A percentile compares a stretch with the other conserved stretches of the same genome.
Evolutionary conservation across 225 moss, liverwort and hornwort genomes (phyloP).

Genomic region (Straminergon stramineum): DNA sequence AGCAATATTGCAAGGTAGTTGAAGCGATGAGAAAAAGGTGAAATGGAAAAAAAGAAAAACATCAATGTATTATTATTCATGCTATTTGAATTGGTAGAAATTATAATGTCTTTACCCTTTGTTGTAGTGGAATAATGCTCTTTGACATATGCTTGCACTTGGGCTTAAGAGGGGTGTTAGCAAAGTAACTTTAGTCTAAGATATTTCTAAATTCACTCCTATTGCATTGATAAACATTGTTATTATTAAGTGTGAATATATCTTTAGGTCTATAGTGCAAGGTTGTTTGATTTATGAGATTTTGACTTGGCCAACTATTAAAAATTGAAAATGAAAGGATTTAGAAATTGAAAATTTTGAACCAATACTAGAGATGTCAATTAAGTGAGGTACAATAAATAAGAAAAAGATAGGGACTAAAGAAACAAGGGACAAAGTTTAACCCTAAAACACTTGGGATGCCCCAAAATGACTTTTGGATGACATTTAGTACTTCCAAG

Average conservation of each 20-base stretch:
- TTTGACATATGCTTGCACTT: background rate
- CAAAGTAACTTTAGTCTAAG: background rate
- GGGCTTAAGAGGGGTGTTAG: no score
- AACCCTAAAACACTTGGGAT: fast-evolving
- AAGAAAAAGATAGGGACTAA: background rate
- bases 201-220: background rate
- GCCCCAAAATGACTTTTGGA: background rate
- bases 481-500: background rate
- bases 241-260: background rate
- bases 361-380: background rate
- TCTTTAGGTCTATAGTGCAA: background rate
- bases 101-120: background rate
- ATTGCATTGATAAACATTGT: background rate
- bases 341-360: background rate
- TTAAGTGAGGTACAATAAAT: fast-evolving
- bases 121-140: background rate
- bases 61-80: background rate
- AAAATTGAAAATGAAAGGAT: background rate
- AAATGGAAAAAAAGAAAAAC: background rate
- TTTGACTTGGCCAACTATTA: background rate
- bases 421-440: background rate
- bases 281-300: background rate
- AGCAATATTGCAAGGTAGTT: background rate
- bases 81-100: background rate
- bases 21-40: background rate